Conservation (phyloP, 495 filamentous ascomycete species). For the Astrothelium macrocarpum region DNA sequence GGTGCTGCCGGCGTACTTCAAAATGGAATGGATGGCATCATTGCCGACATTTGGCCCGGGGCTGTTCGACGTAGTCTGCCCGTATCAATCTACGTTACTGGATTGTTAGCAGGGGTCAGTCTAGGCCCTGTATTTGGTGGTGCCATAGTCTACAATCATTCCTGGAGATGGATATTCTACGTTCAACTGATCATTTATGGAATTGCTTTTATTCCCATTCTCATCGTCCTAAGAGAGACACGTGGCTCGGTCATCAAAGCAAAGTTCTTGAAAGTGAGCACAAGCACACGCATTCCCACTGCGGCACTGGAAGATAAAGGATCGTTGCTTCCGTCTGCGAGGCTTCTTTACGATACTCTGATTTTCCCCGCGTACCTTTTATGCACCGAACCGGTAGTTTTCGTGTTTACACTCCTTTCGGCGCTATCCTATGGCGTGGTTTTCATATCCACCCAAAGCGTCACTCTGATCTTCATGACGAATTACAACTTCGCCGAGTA, state of each 20-base stretch:
- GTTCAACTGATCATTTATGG: constrained; percentile 40
- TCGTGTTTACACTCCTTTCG: constrained; percentile 41
- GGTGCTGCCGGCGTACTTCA: constrained; percentile 38
- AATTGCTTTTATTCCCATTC: constrained; percentile 33
- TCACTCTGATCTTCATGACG: constrained; percentile 25
- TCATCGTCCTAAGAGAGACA: constrained; percentile 36
- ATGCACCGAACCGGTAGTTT: constrained; percentile 45
- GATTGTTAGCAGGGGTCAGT: constrained; percentile 36
- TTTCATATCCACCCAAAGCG: constrained; percentile 36
- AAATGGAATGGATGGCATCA: constrained; percentile 38
- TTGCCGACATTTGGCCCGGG: constrained; percentile 41
- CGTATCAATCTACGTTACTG: constrained; percentile 38
- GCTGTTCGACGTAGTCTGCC: constrained; percentile 37
- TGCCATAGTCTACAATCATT: constrained; percentile 32
- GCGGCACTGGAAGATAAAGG: background rate
- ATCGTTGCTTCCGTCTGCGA: background rate
- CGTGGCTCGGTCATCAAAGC: constrained; percentile 34
- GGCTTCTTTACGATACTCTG: background rate
- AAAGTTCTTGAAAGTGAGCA: constrained; percentile 10
- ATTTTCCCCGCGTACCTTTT: constrained; percentile 38
- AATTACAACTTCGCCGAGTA: constrained; percentile 25
- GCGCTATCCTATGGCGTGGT: constrained; percentile 44
- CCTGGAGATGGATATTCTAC: constrained; percentile 40
- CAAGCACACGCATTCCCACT: background rate
- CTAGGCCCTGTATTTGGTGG: constrained; percentile 42